A percentile compares a stretch with the other conserved stretches of the same genome.
phyloP scores from a whole-genome alignment of 202 grass and related monocot genomes.

The Panicum virgatum region DNA sequence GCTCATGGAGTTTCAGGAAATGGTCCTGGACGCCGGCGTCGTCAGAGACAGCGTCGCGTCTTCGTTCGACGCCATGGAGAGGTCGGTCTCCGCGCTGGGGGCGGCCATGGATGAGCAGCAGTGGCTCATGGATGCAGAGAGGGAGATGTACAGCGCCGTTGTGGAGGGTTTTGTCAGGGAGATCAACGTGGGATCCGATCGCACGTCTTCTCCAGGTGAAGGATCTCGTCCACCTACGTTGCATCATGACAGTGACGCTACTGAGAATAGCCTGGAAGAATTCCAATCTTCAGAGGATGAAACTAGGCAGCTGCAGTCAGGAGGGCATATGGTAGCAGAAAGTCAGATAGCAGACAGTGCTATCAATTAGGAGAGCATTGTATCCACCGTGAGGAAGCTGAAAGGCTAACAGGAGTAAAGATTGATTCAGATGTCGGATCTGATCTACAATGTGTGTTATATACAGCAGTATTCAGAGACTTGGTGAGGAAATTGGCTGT shows the following conservation, averaged over 20 bases:
- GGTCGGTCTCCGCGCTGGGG: conserved; percentile 32
- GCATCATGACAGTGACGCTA: not conserved
- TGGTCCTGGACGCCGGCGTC: conserved; percentile 42
- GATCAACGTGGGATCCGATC: conserved; percentile 10
- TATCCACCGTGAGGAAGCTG: conserved; percentile 12
- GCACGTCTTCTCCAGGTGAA: conserved; percentile 3
- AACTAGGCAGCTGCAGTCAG: not conserved
- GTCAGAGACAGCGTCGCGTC: conserved; percentile 50
- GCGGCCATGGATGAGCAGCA: conserved; percentile 41
- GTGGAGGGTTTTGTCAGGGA: conserved; percentile 40
- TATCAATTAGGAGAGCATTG: not conserved
- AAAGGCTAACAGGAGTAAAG: conserved; percentile 32
- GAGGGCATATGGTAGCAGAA: not conserved
- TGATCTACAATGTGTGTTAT: conserved; percentile 23
- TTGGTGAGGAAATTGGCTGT: not conserved
- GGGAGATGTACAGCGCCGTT: conserved; percentile 36
- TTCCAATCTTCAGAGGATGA: not conserved
- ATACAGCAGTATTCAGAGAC: conserved; percentile 15
- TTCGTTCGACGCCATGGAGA: conserved; percentile 53
- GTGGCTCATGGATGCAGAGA: conserved; percentile 50
- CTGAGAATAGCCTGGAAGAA: conserved; percentile 1
- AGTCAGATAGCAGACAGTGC: not conserved
- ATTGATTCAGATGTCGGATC: conserved; percentile 28
- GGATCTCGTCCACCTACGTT: too few relatives aligned
- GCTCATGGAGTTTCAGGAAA: conserved; percentile 62